Base-by-base conservation (phyloP, 176 grass and related monocot species). In the Oryza glumipatula region DNA sequence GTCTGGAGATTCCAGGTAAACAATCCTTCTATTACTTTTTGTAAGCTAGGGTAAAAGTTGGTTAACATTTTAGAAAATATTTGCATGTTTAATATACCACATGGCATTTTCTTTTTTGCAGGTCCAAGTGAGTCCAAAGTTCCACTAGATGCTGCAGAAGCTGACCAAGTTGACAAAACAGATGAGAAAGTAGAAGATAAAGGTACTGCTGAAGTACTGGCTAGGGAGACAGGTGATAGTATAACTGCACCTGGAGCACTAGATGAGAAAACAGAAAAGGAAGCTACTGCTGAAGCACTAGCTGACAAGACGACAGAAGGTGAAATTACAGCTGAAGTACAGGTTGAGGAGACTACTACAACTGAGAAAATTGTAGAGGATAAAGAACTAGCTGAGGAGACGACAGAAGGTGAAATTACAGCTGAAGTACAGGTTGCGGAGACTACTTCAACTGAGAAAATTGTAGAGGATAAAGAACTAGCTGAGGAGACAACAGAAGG, bases 1-100 rank as follows among this genome's bases (percentile, higher is more conserved):
- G 56, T 44, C 73, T 14, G 22, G 68, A 87, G 38, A 46, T 79
- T 90, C 76, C 68, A 75, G 88, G 82, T 81, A 89, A 87, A 69
- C 67, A 49, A 61, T 54, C 67, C 22, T 58, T 58, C 19, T 78
- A 13, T 85, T 67, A 6, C 70, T 38, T 73, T 67, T 68, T 63
- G 15, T 28, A 78, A 68, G 15, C 35, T 77, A 77, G 13, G 58
- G 73, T 36, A 38, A 15, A 77, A 67, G 21, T 43, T 76, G 72
- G 9, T 72, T 78, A 21, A 39, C n/a, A 73, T 24, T 19, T 81
- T 65, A 1, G 44, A 77, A 24, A 76, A 74, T 41, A 70, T 51
- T 43, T 80, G 44, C 70, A 68, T 89, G 47, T 47, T 89, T 89
- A 49, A 46, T 39, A 9, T 85, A 49, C 48, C 72, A 84, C 89